Percentiles rank a stretch among this genome's conserved stretches.
Conservation (phyloP, 2,329 filamentous ascomycete species). For the Apiospora pterosperma region DNA sequence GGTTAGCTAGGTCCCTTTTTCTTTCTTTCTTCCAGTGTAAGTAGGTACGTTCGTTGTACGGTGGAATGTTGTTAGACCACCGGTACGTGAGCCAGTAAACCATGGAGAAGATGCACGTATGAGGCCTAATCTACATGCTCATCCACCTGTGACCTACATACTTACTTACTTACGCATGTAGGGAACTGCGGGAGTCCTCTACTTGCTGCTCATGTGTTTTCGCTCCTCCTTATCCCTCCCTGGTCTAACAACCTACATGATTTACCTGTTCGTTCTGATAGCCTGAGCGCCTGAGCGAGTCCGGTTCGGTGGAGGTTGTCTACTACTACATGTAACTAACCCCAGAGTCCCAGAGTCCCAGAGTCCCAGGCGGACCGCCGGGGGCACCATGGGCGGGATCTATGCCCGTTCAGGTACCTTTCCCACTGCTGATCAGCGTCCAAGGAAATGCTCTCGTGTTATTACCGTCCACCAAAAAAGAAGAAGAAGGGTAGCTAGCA, state of each 20-base stretch:
- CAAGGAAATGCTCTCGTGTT: neutral
- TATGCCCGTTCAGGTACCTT: constrained; percentile 1
- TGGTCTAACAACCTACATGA: too few species aligned
- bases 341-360: neutral
- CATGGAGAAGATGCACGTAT: neutral
- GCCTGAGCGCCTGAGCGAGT: neutral
- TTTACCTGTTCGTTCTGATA: neutral
- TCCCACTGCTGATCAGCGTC: neutral
- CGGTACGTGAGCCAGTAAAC: neutral
- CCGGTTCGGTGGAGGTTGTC: neutral
- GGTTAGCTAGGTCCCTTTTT: too few species aligned
- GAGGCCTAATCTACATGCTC: neutral
- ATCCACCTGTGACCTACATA: neutral
- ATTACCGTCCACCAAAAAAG: neutral
- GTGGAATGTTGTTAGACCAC: neutral
- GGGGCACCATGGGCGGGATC: neutral
- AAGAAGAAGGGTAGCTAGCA: too few species aligned
- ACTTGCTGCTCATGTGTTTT: too few species aligned
- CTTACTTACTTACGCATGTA: neutral
- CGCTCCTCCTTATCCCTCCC: too few species aligned
- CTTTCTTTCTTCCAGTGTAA: too few species aligned
- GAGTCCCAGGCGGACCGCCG: neutral
- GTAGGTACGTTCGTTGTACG: neutral
- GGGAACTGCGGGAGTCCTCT: neutral
- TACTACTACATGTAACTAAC: too few species aligned